Evolutionary conservation across 176 grass and related monocot species (phyloP).

Genomic region (Metroxylon sagu): DNA sequence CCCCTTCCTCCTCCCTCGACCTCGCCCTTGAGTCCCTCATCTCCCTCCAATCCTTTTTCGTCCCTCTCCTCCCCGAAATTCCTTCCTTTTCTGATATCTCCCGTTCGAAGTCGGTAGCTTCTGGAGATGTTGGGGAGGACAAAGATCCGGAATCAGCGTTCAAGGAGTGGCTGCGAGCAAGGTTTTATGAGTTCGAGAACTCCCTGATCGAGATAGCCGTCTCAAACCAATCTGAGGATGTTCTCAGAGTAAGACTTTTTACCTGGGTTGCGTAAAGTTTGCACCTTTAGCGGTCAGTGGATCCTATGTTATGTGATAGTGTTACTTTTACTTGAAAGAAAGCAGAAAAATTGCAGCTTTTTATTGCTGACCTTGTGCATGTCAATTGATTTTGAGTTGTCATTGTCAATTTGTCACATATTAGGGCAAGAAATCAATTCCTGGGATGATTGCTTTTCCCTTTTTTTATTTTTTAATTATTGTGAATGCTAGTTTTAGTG

Average conservation of each 20-base stretch:
- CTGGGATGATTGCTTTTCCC: no score
- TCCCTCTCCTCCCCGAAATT: slow-evolving; percentile 62
- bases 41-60: slow-evolving; percentile 84
- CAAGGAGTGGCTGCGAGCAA: slow-evolving; percentile 37
- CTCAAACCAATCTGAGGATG: slow-evolving; percentile 34
- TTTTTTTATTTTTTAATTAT: no score
- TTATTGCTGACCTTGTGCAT: no score
- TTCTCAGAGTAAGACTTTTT: slow-evolving; percentile 35
- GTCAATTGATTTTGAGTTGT: no score
- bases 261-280: background rate
- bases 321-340: background rate
- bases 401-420: no score
- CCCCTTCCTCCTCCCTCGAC: slow-evolving; percentile 29
- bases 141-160: slow-evolving; percentile 56
- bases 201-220: slow-evolving; percentile 46
- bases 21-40: slow-evolving; percentile 62
- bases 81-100: slow-evolving; percentile 27
- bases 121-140: slow-evolving; percentile 6
- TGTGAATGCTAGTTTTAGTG: no score
- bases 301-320: background rate
- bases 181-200: slow-evolving; percentile 55
- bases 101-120: background rate
- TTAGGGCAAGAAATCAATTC: no score
- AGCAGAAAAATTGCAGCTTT: no score
- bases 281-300: background rate